Evolutionary conservation across 352 stramenopile species (phyloP).

Genomic region (Phytophthora pistaciae): DNA sequence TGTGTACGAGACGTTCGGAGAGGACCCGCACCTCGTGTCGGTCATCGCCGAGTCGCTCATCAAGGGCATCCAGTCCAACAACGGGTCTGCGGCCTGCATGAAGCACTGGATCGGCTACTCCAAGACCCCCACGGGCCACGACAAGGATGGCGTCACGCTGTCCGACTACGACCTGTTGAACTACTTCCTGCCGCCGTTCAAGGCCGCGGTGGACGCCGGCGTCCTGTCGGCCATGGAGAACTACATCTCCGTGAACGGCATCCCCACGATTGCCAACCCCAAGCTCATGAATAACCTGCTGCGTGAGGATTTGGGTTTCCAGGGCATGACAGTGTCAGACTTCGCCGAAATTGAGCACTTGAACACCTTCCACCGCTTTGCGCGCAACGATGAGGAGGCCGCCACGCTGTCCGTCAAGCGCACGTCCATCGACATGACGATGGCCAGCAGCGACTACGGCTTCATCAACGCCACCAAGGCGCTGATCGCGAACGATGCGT

Average conservation of each 20-base stretch:
- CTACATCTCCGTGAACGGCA: slow-evolving; percentile 92
- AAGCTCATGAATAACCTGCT: slow-evolving; percentile 84
- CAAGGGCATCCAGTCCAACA: slow-evolving; percentile 78
- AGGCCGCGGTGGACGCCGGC: slow-evolving; percentile 73
- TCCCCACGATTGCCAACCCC: slow-evolving; percentile 87
- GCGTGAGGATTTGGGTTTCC: slow-evolving; percentile 78
- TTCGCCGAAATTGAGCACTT: slow-evolving; percentile 93
- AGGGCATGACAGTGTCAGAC: slow-evolving; percentile 90
- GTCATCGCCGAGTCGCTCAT: slow-evolving; percentile 76
- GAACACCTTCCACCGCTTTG: slow-evolving; percentile 62
- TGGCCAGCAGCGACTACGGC: slow-evolving; percentile 67
- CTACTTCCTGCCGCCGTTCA: slow-evolving; percentile 85
- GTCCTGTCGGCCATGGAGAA: slow-evolving; percentile 92
- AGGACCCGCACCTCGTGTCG: slow-evolving; percentile 86
- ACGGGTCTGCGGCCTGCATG: slow-evolving; percentile 78
- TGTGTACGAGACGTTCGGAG: slow-evolving; percentile 94
- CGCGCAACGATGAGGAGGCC: slow-evolving; percentile 51
- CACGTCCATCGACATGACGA: slow-evolving; percentile 92
- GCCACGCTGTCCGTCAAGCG: slow-evolving; percentile 69
- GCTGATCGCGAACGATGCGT: slow-evolving; percentile 46
- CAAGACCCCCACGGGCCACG: slow-evolving; percentile 75
- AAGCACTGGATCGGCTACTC: slow-evolving; percentile 91
- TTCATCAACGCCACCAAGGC: slow-evolving; percentile 66
- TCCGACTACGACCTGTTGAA: slow-evolving; percentile 79
- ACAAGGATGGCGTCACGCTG: slow-evolving; percentile 76